Base-by-base conservation (phyloP, 192 early-diverging fungal species). In the Backusella luteola region DNA sequence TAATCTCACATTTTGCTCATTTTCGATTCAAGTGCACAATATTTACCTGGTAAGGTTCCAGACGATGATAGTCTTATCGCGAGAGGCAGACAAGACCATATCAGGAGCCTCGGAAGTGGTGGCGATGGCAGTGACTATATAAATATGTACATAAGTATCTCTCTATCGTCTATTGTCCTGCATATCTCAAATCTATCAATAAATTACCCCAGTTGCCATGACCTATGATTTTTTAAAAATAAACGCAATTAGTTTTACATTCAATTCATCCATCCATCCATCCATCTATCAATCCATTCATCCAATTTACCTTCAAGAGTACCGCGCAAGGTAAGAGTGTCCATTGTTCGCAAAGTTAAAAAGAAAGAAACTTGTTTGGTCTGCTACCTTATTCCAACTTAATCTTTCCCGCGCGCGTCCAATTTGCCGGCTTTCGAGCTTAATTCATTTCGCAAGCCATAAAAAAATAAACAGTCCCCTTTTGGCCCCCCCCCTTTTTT, bases 41-140 rank as follows among this genome's bases (percentile, higher is more conserved):
- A 63, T 63, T 73, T 73, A 73, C 75, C 77, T 80, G 82, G 93
- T 93, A 87, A 99, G 88, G 83, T 91, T 87, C 98, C 98, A 99
- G 87, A 99, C 96, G 76, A 99, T 95, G 86, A 99, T 90, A 76
- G 96, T 92, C 95, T 98, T 99, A 94, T 98, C 94, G 85, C 98
- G 95, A 77, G 98, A 99, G 66, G 95, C 92, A 69, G 98, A 97
- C 85, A 99, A 88, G 77, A 99, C 89, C 89, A 96, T 96, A 89
- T 98, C 95, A 74, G 96, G 96, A 83, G 92, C 87, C 91, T 98
- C 98, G 70, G 92, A 89, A 70, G 95, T 92, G 85, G 98, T 99
- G 85, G 97, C 97, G 79, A 99, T 94, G 83, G 96, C 93, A 79
- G 98, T 99, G 86, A 99, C 96, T 79, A 74, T 32, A 69, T 6